Evolutionary conservation across 805 yeast species (phyloP), one percentile per base, ranked within the genome.

Genomic region (Lipomyces kockii): DNA sequence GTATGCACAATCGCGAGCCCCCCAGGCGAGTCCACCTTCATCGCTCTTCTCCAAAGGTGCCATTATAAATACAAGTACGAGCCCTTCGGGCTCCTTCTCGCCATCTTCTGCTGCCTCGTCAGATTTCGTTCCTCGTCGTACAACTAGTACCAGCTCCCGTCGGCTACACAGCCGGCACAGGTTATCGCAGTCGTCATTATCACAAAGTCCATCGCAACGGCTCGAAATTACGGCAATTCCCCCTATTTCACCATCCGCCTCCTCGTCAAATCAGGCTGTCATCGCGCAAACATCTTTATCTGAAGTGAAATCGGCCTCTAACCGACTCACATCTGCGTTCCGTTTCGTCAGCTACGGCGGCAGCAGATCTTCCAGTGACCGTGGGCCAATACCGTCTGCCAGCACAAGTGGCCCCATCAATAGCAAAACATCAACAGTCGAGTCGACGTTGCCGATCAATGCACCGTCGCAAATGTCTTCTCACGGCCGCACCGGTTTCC

Each of bases 61-160:
- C 11, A 37, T 62, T 29, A 61, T 58, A 25, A 39, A 66, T 6
- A 72, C 75, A 3, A 51, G 70, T 59, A 56, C 74, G n/a, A 63
- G 39, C n/a, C 59, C 59, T 55, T 71, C 67, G 35, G 74, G 61
- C 12, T 58, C 73, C 3, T 65, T 71, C 37, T 66, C 72, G 11
- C 70, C 73, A 22, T 53, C 67, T 6, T 55, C 67, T 3, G 27
- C 65, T 9, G n/a, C 51, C 5, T 60, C 63, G 9, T 25, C 60
- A 11, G 54, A 52, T 5, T 60, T 52, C 14, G 14, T 35, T 20
- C 32, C 39, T 17, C 52, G 60, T 11, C 52, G 58, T 2, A 29
- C 64, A 20, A 22, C 22, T 4, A 56, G 60, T 54, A 37, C 20
- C 55, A 11, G 53, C 25, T 61, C 59, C 12, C 35, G n/a, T 8